Conservation (phyloP, 2,329 filamentous ascomycete species). For the Grosmannia huntii region DNA sequence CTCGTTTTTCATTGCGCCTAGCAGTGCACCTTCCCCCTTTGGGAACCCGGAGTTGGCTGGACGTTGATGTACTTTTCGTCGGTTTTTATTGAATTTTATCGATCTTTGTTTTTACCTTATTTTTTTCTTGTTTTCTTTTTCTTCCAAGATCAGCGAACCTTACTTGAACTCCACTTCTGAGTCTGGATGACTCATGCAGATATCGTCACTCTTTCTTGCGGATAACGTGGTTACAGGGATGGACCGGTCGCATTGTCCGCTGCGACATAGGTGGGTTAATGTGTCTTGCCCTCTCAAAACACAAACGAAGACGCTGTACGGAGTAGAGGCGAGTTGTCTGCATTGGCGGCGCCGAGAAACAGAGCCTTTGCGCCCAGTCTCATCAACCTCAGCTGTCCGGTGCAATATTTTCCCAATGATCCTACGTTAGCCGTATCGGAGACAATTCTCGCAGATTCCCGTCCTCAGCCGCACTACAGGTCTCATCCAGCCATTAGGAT, state of each 20-base stretch:
- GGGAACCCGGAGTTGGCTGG: background rate
- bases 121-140: background rate
- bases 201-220: background rate
- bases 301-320: background rate
- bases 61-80: background rate
- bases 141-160: background rate
- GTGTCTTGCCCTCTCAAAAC: background rate
- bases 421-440: background rate
- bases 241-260: background rate
- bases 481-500: background rate
- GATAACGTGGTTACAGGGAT: background rate
- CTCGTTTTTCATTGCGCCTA: background rate
- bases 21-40: background rate
- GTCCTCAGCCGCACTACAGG: background rate
- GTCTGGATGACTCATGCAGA: too few relatives aligned
- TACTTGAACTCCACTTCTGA: too few relatives aligned
- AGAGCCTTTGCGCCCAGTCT: background rate
- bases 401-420: too few relatives aligned
- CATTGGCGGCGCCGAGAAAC: too few relatives aligned
- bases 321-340: too few relatives aligned
- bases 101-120: background rate
- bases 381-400: background rate
- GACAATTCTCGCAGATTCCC: background rate
- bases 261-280: background rate
- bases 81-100: background rate